Percentiles rank a stretch among this genome's conserved stretches.
phyloP scores from a whole-genome alignment of 2,329 filamentous ascomycete species.

The Phoma sp. region DNA sequence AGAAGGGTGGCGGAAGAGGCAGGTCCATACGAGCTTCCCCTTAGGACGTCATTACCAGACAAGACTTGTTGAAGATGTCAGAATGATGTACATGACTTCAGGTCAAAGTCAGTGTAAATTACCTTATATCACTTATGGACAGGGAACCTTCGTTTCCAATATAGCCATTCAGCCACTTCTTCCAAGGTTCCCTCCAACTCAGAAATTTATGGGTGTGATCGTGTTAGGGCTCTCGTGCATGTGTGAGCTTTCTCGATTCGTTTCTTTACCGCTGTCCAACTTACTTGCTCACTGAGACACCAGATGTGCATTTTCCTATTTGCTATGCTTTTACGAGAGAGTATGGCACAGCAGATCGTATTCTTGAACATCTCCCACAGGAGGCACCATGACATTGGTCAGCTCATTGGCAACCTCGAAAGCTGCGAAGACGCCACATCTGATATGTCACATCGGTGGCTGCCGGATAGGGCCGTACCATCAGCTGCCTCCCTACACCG shows the following conservation, averaged over 20 bases:
- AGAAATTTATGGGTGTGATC: neutral
- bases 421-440: neutral
- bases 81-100: too few relatives aligned
- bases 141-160: too few relatives aligned
- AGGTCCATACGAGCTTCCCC: neutral
- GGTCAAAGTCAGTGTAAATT: too few relatives aligned
- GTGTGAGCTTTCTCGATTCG: too few relatives aligned
- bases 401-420: neutral
- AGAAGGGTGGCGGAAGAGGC: constrained; percentile 1
- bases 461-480: neutral
- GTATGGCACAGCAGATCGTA: neutral
- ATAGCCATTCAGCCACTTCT: neutral
- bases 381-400: neutral
- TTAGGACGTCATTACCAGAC: neutral
- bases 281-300: neutral
- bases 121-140: too few relatives aligned
- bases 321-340: neutral
- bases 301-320: neutral
- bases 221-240: neutral
- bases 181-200: neutral
- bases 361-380: neutral
- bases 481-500: neutral
- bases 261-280: too few relatives aligned
- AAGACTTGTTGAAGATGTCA: too few relatives aligned
- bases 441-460: neutral